Conservation (phyloP, 1,139 yeast genomes). For the Pneumocystis oryctolagi region DNA sequence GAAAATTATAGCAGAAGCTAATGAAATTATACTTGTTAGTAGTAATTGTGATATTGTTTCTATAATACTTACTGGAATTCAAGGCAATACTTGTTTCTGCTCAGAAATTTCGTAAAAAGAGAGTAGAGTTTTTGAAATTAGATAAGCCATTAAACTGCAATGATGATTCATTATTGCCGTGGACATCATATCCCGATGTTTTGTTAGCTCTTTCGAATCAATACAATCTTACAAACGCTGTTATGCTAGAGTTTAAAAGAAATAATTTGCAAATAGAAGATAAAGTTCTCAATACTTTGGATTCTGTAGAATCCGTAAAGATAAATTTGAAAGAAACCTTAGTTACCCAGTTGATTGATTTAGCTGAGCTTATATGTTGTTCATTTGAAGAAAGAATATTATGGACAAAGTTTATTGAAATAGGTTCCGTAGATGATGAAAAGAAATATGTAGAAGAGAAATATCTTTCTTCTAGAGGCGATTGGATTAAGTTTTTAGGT, state of each 20-base stretch:
- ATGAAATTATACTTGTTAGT: conserved; percentile 18
- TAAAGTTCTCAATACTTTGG: conserved; percentile 5
- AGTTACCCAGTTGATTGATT: conserved; percentile 1
- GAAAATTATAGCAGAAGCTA: conserved; percentile 19
- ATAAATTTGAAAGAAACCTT: background rate
- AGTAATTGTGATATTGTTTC: background rate
- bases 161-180: conserved; percentile 16
- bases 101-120: conserved; percentile 16
- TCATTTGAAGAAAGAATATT: conserved; percentile 11
- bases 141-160: background rate
- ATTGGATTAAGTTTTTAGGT: conserved; percentile 38
- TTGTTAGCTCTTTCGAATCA: conserved; percentile 19
- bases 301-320: conserved; percentile 2
- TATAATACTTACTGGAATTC: background rate
- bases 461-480: conserved; percentile 22
- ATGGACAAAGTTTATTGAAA: background rate
- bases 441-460: background rate
- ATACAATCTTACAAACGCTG: conserved; percentile 17
- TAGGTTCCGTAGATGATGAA: background rate
- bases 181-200: conserved; percentile 23
- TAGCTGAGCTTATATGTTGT: conserved; percentile 3
- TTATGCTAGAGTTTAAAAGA: conserved; percentile 15
- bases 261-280: conserved; percentile 13
- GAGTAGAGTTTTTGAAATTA: conserved; percentile 1
- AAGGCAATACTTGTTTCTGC: conserved; percentile 18